Percentiles rank a stretch among this genome's conserved stretches.
These are phyloP conservation scores for Theobroma grandiflorum DNA, from an alignment of 441 rosid species.

Conservation along the genomic window DNA sequence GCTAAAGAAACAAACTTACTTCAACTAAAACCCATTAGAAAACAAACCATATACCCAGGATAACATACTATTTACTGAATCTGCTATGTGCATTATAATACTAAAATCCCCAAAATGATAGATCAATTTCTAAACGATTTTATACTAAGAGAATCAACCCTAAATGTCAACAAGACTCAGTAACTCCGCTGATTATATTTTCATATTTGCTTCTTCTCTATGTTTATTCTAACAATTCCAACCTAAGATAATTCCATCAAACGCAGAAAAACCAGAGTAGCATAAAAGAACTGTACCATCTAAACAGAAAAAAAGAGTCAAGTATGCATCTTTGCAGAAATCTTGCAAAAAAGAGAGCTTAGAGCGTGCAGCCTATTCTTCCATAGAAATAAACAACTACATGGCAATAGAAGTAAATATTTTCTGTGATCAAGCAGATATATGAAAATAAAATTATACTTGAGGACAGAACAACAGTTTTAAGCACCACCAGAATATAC, in stretches of 20 bases:
- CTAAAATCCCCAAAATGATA: neutral
- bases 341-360: neutral
- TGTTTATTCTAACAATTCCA: conserved; percentile 3
- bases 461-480: neutral
- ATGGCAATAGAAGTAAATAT: neutral
- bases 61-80: neutral
- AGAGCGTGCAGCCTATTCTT: neutral
- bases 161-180: neutral
- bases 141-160: neutral
- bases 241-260: neutral
- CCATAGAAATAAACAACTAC: neutral
- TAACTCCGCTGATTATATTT: neutral
- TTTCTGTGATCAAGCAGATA: conserved; percentile 5
- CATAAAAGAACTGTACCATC: neutral
- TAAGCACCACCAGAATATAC: neutral
- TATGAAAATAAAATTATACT: neutral
- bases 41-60: neutral
- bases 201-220: neutral
- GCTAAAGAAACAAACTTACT: neutral
- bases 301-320: neutral
- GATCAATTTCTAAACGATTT: neutral
- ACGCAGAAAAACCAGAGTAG: neutral
- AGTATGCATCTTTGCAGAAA: neutral
- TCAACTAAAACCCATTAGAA: neutral
- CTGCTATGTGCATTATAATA: neutral